Evolutionary conservation across 1,284 basidiomycete genomes (phyloP), one percentile per base, ranked within the genome.

Genomic region (Sphagnurus paluster): DNA sequence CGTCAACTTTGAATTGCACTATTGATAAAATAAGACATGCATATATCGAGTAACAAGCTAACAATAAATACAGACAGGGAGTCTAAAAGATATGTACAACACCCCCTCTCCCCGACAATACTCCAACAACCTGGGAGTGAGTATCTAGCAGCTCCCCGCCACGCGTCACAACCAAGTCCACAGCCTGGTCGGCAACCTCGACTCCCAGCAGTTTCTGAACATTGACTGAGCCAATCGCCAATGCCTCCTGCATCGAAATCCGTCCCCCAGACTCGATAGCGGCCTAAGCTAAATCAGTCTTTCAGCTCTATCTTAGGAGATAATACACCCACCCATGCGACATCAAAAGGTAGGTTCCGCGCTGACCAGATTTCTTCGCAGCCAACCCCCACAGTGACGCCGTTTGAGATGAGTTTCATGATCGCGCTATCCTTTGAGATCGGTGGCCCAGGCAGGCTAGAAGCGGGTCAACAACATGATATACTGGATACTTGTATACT

Each of bases 321-420:
- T 38, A 36, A 8, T 36, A 8, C 19, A 65, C 71, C 25, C 54
- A 82, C 82, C 85, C 85, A 88, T 14, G 79, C 83, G 26, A 82
- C 68, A 53, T 91, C 87, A 61, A 88, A 88, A 5, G 85, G 75
- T 4, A 85, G 72, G 54, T 86, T 87, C 7, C 82, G 69, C 0
- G 82, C 82, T 53, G 76, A 73, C 80, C 84, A 90, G n/a, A 73
- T 72, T 24, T 79, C 72, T 35, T 70, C 82, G 21, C 90, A 67
- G 0, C 80, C 89, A 34, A 95, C 66, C 1, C 82, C 93, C 36
- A 94, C 87, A 0, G 75, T 82, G 17, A 95, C 85, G 29, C 84
- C 84, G 42, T 85, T 77, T 2, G 69, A 64, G 19, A 84, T 67
- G 10, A 96, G 72, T 39, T 73, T 73, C 6, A 76, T 68, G n/a